These are phyloP conservation scores for Diatrype stigma DNA, from an alignment of 2,329 filamentous ascomycete genomes.

Conservation along the genomic window DNA sequence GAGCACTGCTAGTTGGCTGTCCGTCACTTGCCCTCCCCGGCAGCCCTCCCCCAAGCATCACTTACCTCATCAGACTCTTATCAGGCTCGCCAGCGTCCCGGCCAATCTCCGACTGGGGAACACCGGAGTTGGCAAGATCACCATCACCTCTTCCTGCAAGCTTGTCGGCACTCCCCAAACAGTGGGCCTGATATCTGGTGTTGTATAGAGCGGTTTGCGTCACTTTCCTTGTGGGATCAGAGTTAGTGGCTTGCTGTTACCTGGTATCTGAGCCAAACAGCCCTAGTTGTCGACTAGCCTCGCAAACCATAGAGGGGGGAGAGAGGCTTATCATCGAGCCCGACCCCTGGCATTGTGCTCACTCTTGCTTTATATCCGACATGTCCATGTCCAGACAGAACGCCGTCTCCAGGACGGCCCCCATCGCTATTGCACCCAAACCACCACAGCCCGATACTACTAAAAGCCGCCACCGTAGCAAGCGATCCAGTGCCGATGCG, in stretches of 20 bases:
- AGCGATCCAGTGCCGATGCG: slow-evolving; percentile 39
- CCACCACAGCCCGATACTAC: slow-evolving; percentile 40
- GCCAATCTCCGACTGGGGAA: background rate
- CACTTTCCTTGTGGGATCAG: slow-evolving; percentile 6
- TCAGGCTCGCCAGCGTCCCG: background rate
- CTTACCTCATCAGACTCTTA: background rate
- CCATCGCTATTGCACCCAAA: slow-evolving; percentile 63
- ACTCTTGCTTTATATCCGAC: slow-evolving; percentile 26
- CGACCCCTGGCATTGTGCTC: slow-evolving; percentile 15
- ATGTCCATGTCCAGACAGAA: slow-evolving; percentile 55
- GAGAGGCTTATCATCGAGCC: slow-evolving; percentile 8
- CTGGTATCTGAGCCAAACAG: slow-evolving; percentile 9
- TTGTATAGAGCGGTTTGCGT: slow-evolving; percentile 9
- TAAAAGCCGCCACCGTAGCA: slow-evolving; percentile 41
- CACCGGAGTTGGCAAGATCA: background rate
- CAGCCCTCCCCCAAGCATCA: background rate
- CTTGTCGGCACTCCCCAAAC: background rate
- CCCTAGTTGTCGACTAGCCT: slow-evolving; percentile 11
- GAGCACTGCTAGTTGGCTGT: background rate
- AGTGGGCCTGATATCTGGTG: slow-evolving; percentile 3
- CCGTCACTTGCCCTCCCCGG: background rate
- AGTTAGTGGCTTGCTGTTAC: slow-evolving; percentile 9
- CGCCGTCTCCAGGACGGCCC: slow-evolving; percentile 55
- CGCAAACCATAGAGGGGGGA: slow-evolving; percentile 17
- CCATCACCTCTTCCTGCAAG: background rate